Evolutionary conservation across 2,329 filamentous ascomycete species (phyloP).

Genomic region (Clonostachys byssicola): DNA sequence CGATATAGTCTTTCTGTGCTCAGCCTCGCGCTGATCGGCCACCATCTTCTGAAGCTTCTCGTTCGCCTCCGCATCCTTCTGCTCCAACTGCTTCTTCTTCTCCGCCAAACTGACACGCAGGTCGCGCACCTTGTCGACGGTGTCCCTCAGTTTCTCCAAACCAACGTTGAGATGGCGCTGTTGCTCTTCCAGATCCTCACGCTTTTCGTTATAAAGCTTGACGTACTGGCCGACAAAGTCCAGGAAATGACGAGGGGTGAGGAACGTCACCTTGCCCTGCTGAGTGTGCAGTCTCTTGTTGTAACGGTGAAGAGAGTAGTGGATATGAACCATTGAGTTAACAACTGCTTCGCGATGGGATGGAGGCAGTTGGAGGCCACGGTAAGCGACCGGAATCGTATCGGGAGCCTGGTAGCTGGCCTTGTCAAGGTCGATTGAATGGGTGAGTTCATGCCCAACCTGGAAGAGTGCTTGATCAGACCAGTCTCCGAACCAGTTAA

Average conservation of each 20-base stretch:
- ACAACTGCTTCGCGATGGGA: slow-evolving; percentile 88
- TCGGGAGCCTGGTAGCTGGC: slow-evolving; percentile 82
- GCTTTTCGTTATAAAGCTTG: slow-evolving; percentile 95
- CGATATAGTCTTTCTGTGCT: slow-evolving; percentile 83
- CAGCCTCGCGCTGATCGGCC: slow-evolving; percentile 89
- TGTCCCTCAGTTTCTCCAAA: slow-evolving; percentile 94
- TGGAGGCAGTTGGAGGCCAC: slow-evolving; percentile 77
- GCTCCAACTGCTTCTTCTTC: slow-evolving; percentile 90
- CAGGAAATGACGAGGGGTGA: slow-evolving; percentile 94
- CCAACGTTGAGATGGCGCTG: slow-evolving; percentile 97
- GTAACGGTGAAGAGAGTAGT: slow-evolving; percentile 89
- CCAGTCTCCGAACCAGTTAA: slow-evolving; percentile 99
- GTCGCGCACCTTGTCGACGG: slow-evolving; percentile 94
- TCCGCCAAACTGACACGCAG: slow-evolving; percentile 84
- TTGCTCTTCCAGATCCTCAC: slow-evolving; percentile 96
- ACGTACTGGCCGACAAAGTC: slow-evolving; percentile 98
- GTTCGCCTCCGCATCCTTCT: slow-evolving; percentile 92
- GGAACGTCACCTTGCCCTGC: slow-evolving; percentile 86
- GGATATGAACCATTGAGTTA: slow-evolving; percentile 98
- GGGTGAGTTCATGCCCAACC: slow-evolving; percentile 90
- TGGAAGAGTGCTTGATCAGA: slow-evolving; percentile 98
- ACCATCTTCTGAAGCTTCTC: slow-evolving; percentile 98
- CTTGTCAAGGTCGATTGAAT: slow-evolving; percentile 92
- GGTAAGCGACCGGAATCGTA: slow-evolving; percentile 88
- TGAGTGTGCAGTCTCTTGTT: slow-evolving; percentile 86